A percentile compares a stretch with the other conserved stretches of the same genome.
Conservation (phyloP, 805 yeast species). For the Metschnikowia lunata region DNA sequence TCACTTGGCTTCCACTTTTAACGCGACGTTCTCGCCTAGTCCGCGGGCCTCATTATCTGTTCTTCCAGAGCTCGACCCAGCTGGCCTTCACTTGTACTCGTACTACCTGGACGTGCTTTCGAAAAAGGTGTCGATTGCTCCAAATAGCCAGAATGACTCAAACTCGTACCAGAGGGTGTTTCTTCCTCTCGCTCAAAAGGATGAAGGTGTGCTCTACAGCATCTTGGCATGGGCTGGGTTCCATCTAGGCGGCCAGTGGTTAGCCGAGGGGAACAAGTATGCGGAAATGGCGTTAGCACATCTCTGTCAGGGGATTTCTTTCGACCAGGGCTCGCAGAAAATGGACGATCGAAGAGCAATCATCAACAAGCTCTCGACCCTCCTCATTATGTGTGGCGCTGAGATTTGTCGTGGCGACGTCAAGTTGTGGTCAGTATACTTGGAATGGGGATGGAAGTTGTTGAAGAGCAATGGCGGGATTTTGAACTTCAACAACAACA, state of each 20-base stretch:
- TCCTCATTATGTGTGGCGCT: slow-evolving; percentile 69
- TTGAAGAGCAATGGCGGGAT: slow-evolving; percentile 62
- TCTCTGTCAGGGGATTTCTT: slow-evolving; percentile 26
- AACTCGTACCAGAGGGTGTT: slow-evolving; percentile 50
- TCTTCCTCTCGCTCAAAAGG: slow-evolving; percentile 51
- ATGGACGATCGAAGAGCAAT: slow-evolving; percentile 29
- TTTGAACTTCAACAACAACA: slow-evolving; percentile 45
- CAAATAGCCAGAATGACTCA: slow-evolving; percentile 38
- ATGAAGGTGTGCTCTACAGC: slow-evolving; percentile 48
- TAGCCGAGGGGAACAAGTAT: slow-evolving; percentile 45
- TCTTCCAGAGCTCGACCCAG: slow-evolving; percentile 14
- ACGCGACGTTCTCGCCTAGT: slow-evolving; percentile 23
- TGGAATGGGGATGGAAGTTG: slow-evolving; percentile 62
- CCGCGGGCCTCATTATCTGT: slow-evolving; percentile 23
- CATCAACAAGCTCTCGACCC: slow-evolving; percentile 54
- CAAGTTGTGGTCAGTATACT: slow-evolving; percentile 63
- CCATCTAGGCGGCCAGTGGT: slow-evolving; percentile 45
- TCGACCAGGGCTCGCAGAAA: slow-evolving; percentile 16
- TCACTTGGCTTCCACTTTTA: slow-evolving; percentile 16
- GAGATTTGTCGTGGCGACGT: slow-evolving; percentile 83
- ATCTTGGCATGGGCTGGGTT: slow-evolving; percentile 55
- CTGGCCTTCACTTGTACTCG: slow-evolving; percentile 36
- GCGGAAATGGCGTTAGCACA: slow-evolving; percentile 45
- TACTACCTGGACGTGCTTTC: slow-evolving; percentile 47
- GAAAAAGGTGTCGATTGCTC: slow-evolving; percentile 44